Evolutionary conservation across 306 rosid species (phyloP).

Genomic region (Lupinus albus): DNA sequence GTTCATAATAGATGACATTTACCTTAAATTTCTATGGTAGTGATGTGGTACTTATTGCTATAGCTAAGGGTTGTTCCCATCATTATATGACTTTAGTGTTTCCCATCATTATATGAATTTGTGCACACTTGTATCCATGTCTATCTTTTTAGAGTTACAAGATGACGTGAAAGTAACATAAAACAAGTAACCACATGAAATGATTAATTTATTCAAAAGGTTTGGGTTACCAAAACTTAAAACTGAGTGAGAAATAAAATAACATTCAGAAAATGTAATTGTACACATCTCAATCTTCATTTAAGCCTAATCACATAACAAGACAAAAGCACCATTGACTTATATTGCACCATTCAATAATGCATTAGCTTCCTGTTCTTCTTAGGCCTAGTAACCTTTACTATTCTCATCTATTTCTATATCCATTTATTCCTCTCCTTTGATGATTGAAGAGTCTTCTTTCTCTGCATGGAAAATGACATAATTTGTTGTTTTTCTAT

Average conservation of each 20-base stretch:
- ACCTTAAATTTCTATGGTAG: conserved; percentile 62
- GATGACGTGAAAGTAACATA: neutral
- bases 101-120: conserved; percentile 73
- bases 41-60: conserved; percentile 79
- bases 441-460: conserved; percentile 34
- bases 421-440: too few species aligned
- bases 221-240: neutral
- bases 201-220: conserved; percentile 20
- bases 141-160: neutral
- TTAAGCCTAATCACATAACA: neutral
- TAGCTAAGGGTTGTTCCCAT: conserved; percentile 77
- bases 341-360: neutral
- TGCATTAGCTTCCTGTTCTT: neutral
- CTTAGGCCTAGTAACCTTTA: conserved; percentile 16
- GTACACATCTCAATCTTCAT: too few species aligned
- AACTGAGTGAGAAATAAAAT: conserved; percentile 27
- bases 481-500: neutral
- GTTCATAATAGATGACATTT: conserved; percentile 13
- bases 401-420: too few species aligned
- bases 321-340: conserved; percentile 11
- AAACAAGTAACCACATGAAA: conserved; percentile 12
- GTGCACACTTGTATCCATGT: too few species aligned
- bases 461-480: neutral
- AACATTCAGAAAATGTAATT: too few species aligned
- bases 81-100: conserved; percentile 60